Base-by-base conservation (phyloP, 805 yeast species). In the Candida berthetii region DNA sequence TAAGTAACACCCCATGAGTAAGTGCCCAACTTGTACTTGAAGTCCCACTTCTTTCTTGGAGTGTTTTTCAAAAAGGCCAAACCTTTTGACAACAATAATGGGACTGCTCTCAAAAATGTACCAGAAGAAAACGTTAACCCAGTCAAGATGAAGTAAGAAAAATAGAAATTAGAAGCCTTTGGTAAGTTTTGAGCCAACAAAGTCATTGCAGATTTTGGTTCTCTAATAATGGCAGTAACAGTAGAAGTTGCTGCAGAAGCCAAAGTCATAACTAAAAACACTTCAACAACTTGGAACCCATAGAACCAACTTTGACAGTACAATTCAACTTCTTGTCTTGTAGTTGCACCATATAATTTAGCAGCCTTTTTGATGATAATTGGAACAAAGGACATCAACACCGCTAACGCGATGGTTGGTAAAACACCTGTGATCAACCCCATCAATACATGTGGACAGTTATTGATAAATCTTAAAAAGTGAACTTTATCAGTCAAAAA, bases 201-300 rank as follows among this genome's bases (percentile, higher is more conserved):
- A 9, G 71, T 62, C 84, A 88, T 76, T n/a, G 95, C 96, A 19
- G 66, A 53, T 2, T 68, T 43, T 19, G 97, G 96, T 36, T 82
- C 65, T 3, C 69, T 50, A 18, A 85, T 72, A 52, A 90, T 81
- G 16, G 78, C 69, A n/a, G 82, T 70, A 8, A 85, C 85, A 3
- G 88, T 76, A 7, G 95, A 80, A 3, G 85, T 62, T 14, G 96
- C 78, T 38, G 96, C 77, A 15, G 97, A 88, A 9, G 96, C 73
- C 41, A 85, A 58, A 4, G 98, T 88, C 34, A 84, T 73, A 38
- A 90, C 95, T 44, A 93, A 61, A 64, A 91, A 93, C 11, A 85
- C 90, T 63, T 91, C 89, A 45, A 91, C 78, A 37, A 89, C 91
- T 68, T 86, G 89, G 76, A 91, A 91, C 1, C 85, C 96, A 65